Evolutionary conservation across 164 flowering plant species (phyloP), one percentile per base, ranked within the genome.

Genomic region (Hamamelis virginiana): DNA sequence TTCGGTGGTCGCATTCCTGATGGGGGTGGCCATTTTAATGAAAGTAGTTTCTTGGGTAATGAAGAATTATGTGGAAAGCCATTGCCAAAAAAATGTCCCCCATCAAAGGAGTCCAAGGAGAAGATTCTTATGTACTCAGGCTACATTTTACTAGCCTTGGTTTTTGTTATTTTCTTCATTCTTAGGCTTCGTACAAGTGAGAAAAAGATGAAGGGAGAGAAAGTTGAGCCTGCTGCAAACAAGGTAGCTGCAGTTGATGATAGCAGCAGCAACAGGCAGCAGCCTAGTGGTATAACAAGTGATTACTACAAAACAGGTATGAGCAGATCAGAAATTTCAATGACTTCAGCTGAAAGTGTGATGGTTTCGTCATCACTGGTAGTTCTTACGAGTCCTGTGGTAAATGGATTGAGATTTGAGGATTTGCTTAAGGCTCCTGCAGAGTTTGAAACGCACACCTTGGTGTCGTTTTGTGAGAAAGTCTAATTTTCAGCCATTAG

Each of bases 381-480:
- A 14, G 76, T 85, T 57, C 80, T 87, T 1, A 59, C 81, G 0
- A 82, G 74, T 66, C 84, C 83, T 18, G 77, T 64, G 51, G 78
- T 74, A 63, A 85, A 80, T 48, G 86, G 75, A 12, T 50, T 88
- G 74, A 79, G 62, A 66, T 87, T 88, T 21, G 95, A 88, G 66
- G 87, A 90, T 28, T 61, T 88, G 77, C 89, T 90, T 46, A 74
- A 67, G 68, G 89, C 91, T 13, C 92, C 96, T 8, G 92, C 92
- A 0, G 92, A 88, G 80, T 71, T 88, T n/a, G n/a, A n/a, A n/a
- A n/a, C n/a, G n/a, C n/a, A n/a, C n/a, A n/a, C n/a, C n/a, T n/a
- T n/a, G n/a, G n/a, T n/a, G n/a, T n/a, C n/a, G n/a, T n/a, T n/a
- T n/a, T n/a, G n/a, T n/a, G n/a, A n/a, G n/a, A n/a, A n/a, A n/a